Evolutionary conservation across 495 filamentous ascomycete genomes (phyloP).

Genomic region (Bacidia gigantensis): DNA sequence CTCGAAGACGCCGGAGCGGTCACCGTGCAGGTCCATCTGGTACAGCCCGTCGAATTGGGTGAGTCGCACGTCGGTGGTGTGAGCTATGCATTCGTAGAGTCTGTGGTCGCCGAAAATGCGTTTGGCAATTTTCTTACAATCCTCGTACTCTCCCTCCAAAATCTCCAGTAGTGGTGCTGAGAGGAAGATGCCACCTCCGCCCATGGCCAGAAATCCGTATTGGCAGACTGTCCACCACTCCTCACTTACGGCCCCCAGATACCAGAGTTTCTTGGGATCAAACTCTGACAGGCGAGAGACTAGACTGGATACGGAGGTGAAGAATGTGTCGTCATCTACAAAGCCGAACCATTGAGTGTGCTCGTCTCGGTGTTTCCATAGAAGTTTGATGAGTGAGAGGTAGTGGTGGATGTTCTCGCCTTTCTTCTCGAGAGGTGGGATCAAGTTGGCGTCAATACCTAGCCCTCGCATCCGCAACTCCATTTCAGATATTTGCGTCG

Average conservation of each 20-base stretch:
- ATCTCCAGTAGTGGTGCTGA: constrained; percentile 33
- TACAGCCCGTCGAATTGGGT: constrained; percentile 40
- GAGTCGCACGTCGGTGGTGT: constrained; percentile 34
- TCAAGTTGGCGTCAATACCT: constrained; percentile 38
- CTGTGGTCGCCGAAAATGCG: constrained; percentile 32
- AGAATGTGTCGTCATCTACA: constrained; percentile 60
- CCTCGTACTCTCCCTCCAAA: constrained; percentile 26
- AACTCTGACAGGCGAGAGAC: constrained; percentile 31
- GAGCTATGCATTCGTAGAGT: constrained; percentile 39
- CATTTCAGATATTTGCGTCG: constrained; percentile 14
- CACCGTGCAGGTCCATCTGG: constrained; percentile 38
- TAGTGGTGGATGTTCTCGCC: constrained; percentile 38
- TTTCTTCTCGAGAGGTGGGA: constrained; percentile 32
- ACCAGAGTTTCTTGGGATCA: constrained; percentile 33
- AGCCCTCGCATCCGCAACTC: constrained; percentile 28
- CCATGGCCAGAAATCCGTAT: constrained; percentile 41
- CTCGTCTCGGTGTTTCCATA: constrained; percentile 32
- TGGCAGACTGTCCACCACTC: constrained; percentile 34
- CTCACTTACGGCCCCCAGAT: constrained; percentile 43
- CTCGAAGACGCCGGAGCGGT: constrained; percentile 43
- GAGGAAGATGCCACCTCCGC: constrained; percentile 47
- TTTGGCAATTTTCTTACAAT: constrained; percentile 24
- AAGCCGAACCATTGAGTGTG: constrained; percentile 45
- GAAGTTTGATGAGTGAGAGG: constrained; percentile 41
- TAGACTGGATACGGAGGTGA: constrained; percentile 37